Evolutionary conservation across 2,329 filamentous ascomycete species (phyloP).

Genomic region (Cercospora beticola): DNA sequence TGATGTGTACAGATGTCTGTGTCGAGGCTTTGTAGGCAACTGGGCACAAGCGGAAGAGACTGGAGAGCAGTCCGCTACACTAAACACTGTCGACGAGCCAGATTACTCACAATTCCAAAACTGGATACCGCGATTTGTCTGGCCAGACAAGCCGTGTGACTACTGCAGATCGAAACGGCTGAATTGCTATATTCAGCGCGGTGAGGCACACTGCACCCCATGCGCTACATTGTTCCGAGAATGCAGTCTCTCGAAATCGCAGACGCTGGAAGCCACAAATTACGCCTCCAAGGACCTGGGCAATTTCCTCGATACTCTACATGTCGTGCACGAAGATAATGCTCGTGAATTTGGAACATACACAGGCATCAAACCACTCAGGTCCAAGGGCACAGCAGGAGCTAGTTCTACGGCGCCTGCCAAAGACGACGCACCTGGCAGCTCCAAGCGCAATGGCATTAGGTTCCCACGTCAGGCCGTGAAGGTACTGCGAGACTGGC

Average conservation of each 20-base stretch:
- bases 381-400: slow-evolving; percentile 26
- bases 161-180: slow-evolving; percentile 50
- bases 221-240: slow-evolving; percentile 51
- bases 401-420: slow-evolving; percentile 16
- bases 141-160: slow-evolving; percentile 48
- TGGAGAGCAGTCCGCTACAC: background rate
- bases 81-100: slow-evolving; percentile 25
- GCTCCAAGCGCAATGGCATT: slow-evolving; percentile 54
- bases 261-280: slow-evolving; percentile 32
- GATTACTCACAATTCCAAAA: slow-evolving; percentile 44
- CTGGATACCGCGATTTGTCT: slow-evolving; percentile 50
- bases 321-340: slow-evolving; percentile 46
- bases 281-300: slow-evolving; percentile 29
- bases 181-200: slow-evolving; percentile 47
- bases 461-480: slow-evolving; percentile 79
- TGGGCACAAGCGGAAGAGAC: slow-evolving; percentile 20
- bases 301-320: slow-evolving; percentile 49
- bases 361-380: slow-evolving; percentile 37
- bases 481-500: slow-evolving; percentile 80
- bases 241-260: slow-evolving; percentile 47
- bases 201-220: slow-evolving; percentile 46
- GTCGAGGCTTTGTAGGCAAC: slow-evolving; percentile 24
- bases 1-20: slow-evolving; percentile 14
- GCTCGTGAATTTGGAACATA: slow-evolving; percentile 36
- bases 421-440: slow-evolving; percentile 38